Conservation (phyloP, 148 eudicot species). For the Vaccinium corymbosum region DNA sequence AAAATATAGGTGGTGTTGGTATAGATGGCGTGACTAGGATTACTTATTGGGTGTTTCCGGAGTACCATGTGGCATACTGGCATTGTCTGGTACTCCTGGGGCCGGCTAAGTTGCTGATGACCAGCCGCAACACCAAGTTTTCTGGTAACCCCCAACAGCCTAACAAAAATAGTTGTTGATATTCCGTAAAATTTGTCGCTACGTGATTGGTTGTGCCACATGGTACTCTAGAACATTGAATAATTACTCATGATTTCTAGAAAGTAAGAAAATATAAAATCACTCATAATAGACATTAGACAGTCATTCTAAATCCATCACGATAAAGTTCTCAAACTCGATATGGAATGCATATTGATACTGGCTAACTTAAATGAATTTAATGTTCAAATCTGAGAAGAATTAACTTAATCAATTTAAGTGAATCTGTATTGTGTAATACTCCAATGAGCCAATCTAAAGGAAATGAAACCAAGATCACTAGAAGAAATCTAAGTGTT, state of each 20-base stretch:
- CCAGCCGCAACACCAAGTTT: too few species aligned
- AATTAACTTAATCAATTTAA: background rate
- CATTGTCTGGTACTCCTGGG: too few species aligned
- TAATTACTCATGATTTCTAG: background rate
- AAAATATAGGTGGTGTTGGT: background rate
- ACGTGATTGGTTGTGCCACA: background rate
- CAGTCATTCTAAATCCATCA: too few species aligned
- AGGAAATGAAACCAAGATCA: background rate
- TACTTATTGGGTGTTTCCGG: too few species aligned
- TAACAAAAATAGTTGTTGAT: too few species aligned
- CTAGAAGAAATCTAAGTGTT: background rate
- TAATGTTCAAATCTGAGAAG: background rate
- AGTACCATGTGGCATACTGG: too few species aligned
- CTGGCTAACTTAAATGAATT: background rate
- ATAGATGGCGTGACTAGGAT: too few species aligned
- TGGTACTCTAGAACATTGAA: background rate
- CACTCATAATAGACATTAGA: background rate
- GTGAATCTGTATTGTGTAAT: background rate
- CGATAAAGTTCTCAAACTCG: too few species aligned
- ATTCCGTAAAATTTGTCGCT: too few species aligned
- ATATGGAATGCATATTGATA: background rate
- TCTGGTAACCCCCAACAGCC: too few species aligned
- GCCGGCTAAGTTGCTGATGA: too few species aligned
- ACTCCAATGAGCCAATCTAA: background rate
- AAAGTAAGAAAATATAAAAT: background rate